Evolutionary conservation across 2,329 filamentous ascomycete genomes (phyloP), one percentile per base, ranked within the genome.

Genomic region (Xylaria sp.): DNA sequence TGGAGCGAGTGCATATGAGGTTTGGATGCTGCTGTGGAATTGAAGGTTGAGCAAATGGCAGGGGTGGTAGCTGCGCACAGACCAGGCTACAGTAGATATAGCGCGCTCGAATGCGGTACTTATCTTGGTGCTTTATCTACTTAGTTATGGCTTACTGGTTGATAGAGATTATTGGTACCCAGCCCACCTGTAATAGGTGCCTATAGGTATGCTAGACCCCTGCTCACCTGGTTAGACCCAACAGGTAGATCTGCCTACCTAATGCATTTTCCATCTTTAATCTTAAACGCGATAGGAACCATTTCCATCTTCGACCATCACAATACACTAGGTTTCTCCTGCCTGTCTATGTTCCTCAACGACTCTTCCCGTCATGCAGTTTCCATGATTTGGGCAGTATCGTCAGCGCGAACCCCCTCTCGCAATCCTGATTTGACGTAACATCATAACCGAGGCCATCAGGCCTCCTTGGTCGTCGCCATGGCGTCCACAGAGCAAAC

Each of bases 401-500:
- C 20, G 9, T 13, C 46, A 23, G 6, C 10, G 59, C 34, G 9
- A 31, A 31, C 20, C 12, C 9, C 18, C 23, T 28, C 9, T 44
- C 18, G 25, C 28, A 25, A 41, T 25, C 50, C 39, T 41, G 25
- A 60, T 55, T 44, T 28, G 51, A 59, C 37, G 4, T 28, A 60
- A 15, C 60, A 39, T 41, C 58, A 41, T 25, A 41, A 20, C 57
- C 28, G 60, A 39, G 74, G 72, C 73, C 73, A 76, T 74, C 23
- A 7, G 75, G 76, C 74, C 75, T 72, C 72, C 15, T 68, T 68
- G 62, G 73, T 67, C 52, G 48, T 63, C 55, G 72, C 73, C 39
- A 76, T 79, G 75, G 70, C 75, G 25, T 75, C 78, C 39, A 61
- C 74, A 55, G 78, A 79, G 67, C 76, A 76, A 65, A 73, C 77